Base-by-base conservation (phyloP, 1,139 yeast species). In the Pneumocystis carinii region DNA sequence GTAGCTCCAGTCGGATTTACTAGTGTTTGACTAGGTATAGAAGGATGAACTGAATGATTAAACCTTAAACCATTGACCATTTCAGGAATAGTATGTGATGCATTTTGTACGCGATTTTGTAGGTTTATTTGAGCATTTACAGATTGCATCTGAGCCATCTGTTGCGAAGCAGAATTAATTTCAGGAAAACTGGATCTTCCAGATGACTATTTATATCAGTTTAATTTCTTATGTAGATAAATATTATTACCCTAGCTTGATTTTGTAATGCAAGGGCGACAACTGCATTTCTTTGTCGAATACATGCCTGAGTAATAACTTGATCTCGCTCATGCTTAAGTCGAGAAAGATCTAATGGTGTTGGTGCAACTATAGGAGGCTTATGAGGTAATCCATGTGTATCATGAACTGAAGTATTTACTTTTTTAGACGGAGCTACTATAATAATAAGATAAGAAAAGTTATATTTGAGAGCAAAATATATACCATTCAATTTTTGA, bases 251-350 rank as follows among this genome's bases (percentile, higher is more conserved):
- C 10, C 64, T 37, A 59, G 59, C 55, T 38, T 53, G 59, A 35
- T 39, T 42, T 41, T 61, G 62, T n/a, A 38, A 35, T n/a, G 64
- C 60, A 60, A 62, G 41, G 55, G 60, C 42, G 55, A 48, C 27
- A 10, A 62, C 60, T 35, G 65, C 67, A 75, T 82, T 70, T 66
- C 71, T 73, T 65, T 82, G 84, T 67, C 82, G 82, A 66, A 80
- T 73, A 70, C 82, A 84, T 1, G 87, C 86, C 68, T 85, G 90
- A 67, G 86, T 89, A 24, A 87, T 80, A 0, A 94, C 84, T 72
- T 85, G 86, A 70, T 90, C 97, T 66, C 96, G 78, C 68, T 90
- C 96, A 69, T 78, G 83, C 73, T 90, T 90, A 76, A 90, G 75
- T 67, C 82, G 82, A 0, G 96, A 82, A 70, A 90, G 80, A 69